Percentiles rank a stretch among this genome's conserved stretches.
Evolutionary conservation across 768 basidiomycete genomes (phyloP).

Genomic region (Flagelloscypha sp.): DNA sequence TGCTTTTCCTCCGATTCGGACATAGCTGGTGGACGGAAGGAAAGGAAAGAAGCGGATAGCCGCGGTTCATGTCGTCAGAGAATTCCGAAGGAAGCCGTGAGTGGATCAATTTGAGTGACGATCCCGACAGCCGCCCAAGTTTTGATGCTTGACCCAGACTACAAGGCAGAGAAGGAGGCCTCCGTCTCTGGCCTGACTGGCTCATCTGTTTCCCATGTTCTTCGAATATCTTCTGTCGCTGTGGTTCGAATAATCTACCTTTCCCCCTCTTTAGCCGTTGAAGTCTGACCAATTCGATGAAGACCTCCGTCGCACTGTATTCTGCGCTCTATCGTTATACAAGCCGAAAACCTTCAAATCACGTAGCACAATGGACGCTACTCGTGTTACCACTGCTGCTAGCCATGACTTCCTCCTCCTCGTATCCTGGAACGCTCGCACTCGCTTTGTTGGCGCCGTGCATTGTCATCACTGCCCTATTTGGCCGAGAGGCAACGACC

Average conservation of each 20-base stretch:
- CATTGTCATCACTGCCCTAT: slow-evolving; percentile 32
- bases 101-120: too few relatives aligned
- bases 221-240: slow-evolving; percentile 55
- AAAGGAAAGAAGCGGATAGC: too few relatives aligned
- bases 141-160: too few relatives aligned
- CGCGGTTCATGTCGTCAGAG: too few relatives aligned
- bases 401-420: slow-evolving; percentile 70
- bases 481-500: slow-evolving; percentile 41
- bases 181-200: slow-evolving; percentile 75
- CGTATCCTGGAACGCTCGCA: slow-evolving; percentile 45
- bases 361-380: slow-evolving; percentile 49
- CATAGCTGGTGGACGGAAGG: too few relatives aligned
- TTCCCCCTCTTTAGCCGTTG: neutral
- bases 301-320: slow-evolving; percentile 72
- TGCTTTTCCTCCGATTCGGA: too few relatives aligned
- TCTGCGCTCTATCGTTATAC: slow-evolving; percentile 46
- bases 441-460: slow-evolving; percentile 39
- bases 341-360: too few relatives aligned
- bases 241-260: slow-evolving; percentile 40
- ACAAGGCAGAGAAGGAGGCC: slow-evolving; percentile 74
- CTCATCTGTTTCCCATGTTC: slow-evolving; percentile 59
- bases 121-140: too few relatives aligned
- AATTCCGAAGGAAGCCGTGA: too few relatives aligned
- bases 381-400: slow-evolving; percentile 75
- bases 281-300: neutral